These are phyloP conservation scores for Lactifluus echinatus DNA, from an alignment of 768 basidiomycete genomes.

Conservation along the genomic window DNA sequence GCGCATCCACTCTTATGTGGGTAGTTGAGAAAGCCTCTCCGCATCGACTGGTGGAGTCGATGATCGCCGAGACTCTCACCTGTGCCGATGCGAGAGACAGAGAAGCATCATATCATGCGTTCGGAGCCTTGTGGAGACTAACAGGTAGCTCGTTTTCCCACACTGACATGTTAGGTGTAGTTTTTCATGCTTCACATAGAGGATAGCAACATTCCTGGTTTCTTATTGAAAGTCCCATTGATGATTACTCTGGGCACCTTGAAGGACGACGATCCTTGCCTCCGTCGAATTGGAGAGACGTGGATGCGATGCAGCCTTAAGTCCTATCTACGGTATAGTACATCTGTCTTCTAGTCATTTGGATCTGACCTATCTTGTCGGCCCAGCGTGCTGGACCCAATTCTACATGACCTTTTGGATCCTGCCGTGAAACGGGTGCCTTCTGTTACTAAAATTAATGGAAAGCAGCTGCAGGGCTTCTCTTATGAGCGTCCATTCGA, in stretches of 20 bases:
- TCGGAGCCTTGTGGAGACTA: slow-evolving; percentile 88
- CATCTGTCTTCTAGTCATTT: neutral
- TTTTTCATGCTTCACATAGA: slow-evolving; percentile 38
- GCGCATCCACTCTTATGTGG: slow-evolving; percentile 80
- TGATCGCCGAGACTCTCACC: slow-evolving; percentile 64
- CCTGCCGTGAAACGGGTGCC: slow-evolving; percentile 51
- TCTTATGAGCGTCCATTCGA: slow-evolving; percentile 71
- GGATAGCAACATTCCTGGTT: slow-evolving; percentile 73
- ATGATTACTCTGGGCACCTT: slow-evolving; percentile 81
- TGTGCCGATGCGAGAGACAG: slow-evolving; percentile 40
- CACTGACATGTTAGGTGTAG: neutral
- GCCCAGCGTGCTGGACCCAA: slow-evolving; percentile 78
- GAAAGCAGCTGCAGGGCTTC: slow-evolving; percentile 58
- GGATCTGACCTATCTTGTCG: neutral
- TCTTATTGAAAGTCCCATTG: slow-evolving; percentile 76
- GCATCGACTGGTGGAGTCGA: slow-evolving; percentile 64
- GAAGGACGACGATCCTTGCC: slow-evolving; percentile 61
- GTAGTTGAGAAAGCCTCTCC: slow-evolving; percentile 49
- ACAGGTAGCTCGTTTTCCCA: slow-evolving; percentile 46
- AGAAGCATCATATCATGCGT: slow-evolving; percentile 68
- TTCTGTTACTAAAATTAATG: slow-evolving; percentile 44
- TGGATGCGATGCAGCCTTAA: slow-evolving; percentile 96
- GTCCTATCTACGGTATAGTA: slow-evolving; percentile 74
- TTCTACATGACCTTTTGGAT: slow-evolving; percentile 69
- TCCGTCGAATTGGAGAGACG: slow-evolving; percentile 79